phyloP scores from a whole-genome alignment of 2,329 filamentous ascomycete genomes.

The Colletotrichum plurivorum region DNA sequence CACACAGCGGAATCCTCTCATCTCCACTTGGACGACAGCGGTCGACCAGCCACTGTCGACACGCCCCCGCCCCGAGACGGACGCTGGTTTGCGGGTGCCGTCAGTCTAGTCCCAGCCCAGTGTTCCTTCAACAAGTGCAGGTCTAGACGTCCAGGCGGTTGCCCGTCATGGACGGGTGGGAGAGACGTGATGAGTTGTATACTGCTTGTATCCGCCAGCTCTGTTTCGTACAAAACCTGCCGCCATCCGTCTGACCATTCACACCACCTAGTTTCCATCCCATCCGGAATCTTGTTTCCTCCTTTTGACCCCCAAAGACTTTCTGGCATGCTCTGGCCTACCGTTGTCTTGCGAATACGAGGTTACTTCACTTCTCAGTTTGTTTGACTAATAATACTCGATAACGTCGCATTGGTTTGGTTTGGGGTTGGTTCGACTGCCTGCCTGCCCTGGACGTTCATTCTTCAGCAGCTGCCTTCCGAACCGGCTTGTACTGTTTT shows the following conservation, averaged over 20 bases:
- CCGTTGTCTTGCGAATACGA: constrained; percentile 11
- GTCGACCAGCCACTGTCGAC: constrained; percentile 34
- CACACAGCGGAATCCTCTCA: constrained; percentile 23
- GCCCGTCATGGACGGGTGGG: constrained; percentile 5
- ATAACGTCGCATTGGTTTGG: background rate
- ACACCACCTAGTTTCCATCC: background rate
- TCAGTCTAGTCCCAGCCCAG: constrained; percentile 33
- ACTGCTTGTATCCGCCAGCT: constrained; percentile 40
- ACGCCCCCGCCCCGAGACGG: constrained; percentile 31
- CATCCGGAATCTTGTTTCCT: constrained; percentile 19
- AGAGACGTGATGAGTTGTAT: constrained; percentile 25
- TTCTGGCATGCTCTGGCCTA: constrained; percentile 8
- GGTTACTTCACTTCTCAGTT: constrained; percentile 7
- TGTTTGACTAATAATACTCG: constrained; percentile 16
- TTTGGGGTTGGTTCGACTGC: background rate
- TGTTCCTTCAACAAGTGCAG: constrained; percentile 12
- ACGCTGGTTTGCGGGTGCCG: constrained; percentile 17
- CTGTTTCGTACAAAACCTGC: constrained; percentile 40
- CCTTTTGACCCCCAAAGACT: constrained; percentile 22
- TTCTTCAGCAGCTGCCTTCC: background rate
- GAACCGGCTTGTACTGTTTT: background rate
- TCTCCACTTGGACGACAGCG: constrained; percentile 31
- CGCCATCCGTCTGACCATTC: constrained; percentile 23
- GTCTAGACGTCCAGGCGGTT: constrained; percentile 5
- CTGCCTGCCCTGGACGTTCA: background rate